Percentiles rank a stretch among this genome's conserved stretches.
phyloP scores from a whole-genome alignment of 2,329 filamentous ascomycete species.

The Zymoseptoria tritici region DNA sequence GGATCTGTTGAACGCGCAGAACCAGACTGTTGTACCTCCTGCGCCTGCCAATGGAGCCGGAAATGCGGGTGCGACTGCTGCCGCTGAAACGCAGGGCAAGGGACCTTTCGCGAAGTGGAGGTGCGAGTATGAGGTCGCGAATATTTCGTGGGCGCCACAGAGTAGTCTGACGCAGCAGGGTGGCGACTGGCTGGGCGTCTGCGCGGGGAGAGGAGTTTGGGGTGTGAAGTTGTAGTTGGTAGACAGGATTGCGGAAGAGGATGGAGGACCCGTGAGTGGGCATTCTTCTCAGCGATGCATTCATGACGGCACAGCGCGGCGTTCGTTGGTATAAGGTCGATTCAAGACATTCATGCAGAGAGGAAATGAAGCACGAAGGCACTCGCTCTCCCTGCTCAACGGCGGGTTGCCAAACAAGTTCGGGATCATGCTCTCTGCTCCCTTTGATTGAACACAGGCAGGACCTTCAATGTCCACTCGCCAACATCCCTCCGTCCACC shows the following conservation, averaged over 20 bases:
- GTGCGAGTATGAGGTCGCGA: constrained; percentile 80
- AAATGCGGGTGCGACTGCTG: constrained; percentile 7
- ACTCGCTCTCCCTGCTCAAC: background rate
- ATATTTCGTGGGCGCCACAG: constrained; percentile 76
- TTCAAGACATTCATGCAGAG: background rate
- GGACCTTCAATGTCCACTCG: background rate
- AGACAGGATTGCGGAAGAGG: background rate
- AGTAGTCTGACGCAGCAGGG: constrained; percentile 58
- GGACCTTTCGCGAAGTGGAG: constrained; percentile 71
- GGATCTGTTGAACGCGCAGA: constrained; percentile 70
- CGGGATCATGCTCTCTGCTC: too few relatives aligned
- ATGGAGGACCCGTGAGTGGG: background rate
- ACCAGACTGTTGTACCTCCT: constrained; percentile 32
- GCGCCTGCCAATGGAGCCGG: constrained; percentile 23
- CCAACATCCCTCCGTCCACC: constrained; percentile 6
- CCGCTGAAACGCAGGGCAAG: constrained; percentile 42
- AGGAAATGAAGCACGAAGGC: background rate
- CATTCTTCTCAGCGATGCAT: background rate
- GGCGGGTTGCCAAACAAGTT: background rate
- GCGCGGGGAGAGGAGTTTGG: constrained; percentile 74
- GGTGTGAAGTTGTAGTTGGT: constrained; percentile 50
- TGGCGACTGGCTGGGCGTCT: constrained; percentile 78
- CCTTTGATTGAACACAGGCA: background rate
- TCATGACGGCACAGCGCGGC: background rate
- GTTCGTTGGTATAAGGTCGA: background rate